phyloP scores from a whole-genome alignment of 495 filamentous ascomycete genomes.

The Annulohypoxylon bovei region DNA sequence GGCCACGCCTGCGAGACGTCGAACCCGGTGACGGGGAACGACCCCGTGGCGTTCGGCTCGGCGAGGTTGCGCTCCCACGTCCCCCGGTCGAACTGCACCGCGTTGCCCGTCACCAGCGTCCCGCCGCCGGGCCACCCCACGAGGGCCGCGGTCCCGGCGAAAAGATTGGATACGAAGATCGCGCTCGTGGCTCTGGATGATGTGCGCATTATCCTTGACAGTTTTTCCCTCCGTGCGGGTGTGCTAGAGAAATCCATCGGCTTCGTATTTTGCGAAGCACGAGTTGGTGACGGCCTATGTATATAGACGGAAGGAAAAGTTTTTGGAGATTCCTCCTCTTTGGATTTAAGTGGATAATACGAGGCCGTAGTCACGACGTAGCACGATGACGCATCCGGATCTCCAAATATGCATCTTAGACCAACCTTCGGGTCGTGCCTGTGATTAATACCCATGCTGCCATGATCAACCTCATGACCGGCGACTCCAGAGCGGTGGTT shows the following conservation, averaged over 20 bases:
- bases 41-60: conserved; percentile 36
- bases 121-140: conserved; percentile 39
- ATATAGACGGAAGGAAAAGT: background rate
- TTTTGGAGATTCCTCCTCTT: background rate
- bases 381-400: conserved; percentile 19
- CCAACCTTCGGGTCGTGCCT: conserved; percentile 13
- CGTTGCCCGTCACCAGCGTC: conserved; percentile 33
- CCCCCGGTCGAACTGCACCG: conserved; percentile 33
- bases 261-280: background rate
- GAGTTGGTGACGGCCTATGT: background rate
- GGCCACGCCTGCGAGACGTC: conserved; percentile 38
- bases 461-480: conserved; percentile 32
- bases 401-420: conserved; percentile 8
- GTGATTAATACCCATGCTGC: conserved; percentile 24
- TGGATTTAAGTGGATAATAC: background rate
- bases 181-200: background rate
- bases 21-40: conserved; percentile 26
- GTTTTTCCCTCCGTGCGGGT: background rate
- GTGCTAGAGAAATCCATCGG: background rate
- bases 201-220: conserved; percentile 7
- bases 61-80: conserved; percentile 41
- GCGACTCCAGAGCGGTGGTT: conserved; percentile 8
- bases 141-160: conserved; percentile 13
- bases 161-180: conserved; percentile 3
- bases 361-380: conserved; percentile 11